A percentile compares a stretch with the other conserved stretches of the same genome.
Conservation (phyloP, 441 rosid genomes). For the Daphne laureola region DNA sequence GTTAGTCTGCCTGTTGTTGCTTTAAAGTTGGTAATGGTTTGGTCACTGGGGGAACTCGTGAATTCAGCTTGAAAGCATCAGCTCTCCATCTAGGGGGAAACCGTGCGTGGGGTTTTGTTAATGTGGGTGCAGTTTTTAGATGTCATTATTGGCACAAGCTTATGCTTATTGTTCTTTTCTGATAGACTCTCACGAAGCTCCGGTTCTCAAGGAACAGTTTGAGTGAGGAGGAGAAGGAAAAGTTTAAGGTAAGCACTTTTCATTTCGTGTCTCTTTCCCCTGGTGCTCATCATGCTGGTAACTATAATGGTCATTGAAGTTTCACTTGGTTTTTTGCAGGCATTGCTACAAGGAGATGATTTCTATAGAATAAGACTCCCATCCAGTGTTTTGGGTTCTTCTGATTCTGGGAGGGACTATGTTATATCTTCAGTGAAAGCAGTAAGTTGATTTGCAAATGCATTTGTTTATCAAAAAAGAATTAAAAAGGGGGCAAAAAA, state of each 20-base stretch:
- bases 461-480: slow-evolving; percentile 5
- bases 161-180: neutral
- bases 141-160: neutral
- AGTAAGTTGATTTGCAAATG: slow-evolving; percentile 33
- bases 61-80: too few species aligned
- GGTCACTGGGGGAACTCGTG: too few species aligned
- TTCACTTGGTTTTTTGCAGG: slow-evolving; percentile 33
- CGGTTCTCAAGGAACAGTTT: slow-evolving; percentile 72
- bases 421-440: slow-evolving; percentile 82
- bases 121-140: neutral
- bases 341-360: slow-evolving; percentile 63
- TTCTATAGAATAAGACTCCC: slow-evolving; percentile 85
- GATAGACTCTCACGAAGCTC: slow-evolving; percentile 75
- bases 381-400: slow-evolving; percentile 71
- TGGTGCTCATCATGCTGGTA: slow-evolving; percentile 6
- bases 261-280: neutral
- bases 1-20: too few species aligned
- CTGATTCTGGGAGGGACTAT: slow-evolving; percentile 71
- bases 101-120: too few species aligned
- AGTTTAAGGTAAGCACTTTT: slow-evolving; percentile 45
- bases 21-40: too few species aligned
- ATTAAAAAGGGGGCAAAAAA: neutral
- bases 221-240: slow-evolving; percentile 45
- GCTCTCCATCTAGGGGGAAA: too few species aligned
- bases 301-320: slow-evolving; percentile 7